phyloP scores from a whole-genome alignment of 176 grass and related monocot genomes.

The Oryza glumipatula region DNA sequence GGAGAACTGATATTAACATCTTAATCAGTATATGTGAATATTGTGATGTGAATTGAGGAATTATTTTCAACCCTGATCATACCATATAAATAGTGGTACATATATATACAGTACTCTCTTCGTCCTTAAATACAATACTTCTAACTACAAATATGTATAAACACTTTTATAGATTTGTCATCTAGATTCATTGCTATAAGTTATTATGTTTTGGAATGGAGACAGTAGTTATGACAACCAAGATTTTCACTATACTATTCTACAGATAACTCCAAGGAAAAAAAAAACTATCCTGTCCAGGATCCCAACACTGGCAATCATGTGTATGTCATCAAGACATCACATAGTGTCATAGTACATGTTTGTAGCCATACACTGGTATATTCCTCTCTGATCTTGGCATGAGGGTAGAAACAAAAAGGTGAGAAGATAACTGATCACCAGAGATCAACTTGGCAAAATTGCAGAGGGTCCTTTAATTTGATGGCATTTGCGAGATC shows the following conservation, averaged over 20 bases:
- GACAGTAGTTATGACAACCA: not conserved
- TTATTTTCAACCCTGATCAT: not conserved
- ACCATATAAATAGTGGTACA: not conserved
- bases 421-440: not conserved
- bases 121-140: too few relatives aligned
- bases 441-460: not conserved
- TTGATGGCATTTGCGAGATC: slow-evolving; percentile 5
- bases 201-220: too few relatives aligned
- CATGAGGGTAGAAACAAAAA: not conserved
- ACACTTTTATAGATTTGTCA: too few relatives aligned
- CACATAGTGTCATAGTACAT: not conserved
- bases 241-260: not conserved
- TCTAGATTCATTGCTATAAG: too few relatives aligned
- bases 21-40: not conserved
- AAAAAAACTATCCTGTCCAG: not conserved
- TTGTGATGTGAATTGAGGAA: not conserved
- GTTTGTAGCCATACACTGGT: not conserved
- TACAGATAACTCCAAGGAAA: not conserved
- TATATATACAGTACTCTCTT: too few relatives aligned
- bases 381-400: not conserved
- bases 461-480: not conserved
- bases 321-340: not conserved
- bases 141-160: too few relatives aligned
- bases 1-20: not conserved
- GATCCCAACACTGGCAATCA: not conserved